Percentiles rank a stretch among this genome's conserved stretches.
phyloP scores from a whole-genome alignment of 2,329 filamentous ascomycete genomes.

The Penicillium freii region DNA sequence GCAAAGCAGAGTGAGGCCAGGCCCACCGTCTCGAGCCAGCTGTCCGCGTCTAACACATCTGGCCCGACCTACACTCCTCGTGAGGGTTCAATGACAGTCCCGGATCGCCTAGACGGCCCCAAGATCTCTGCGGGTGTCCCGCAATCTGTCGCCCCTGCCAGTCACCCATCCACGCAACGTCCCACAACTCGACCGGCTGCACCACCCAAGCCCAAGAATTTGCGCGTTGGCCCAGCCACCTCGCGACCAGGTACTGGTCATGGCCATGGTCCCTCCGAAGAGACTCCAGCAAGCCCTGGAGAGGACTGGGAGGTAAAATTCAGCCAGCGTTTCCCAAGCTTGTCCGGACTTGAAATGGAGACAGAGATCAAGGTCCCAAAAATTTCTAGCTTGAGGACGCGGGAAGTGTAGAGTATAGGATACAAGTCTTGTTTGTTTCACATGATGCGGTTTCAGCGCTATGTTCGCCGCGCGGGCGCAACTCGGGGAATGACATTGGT shows the following conservation, averaged over 20 bases:
- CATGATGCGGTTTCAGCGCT: conserved; percentile 19
- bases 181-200: conserved; percentile 50
- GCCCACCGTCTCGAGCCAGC: conserved; percentile 12
- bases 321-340: conserved; percentile 79
- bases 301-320: conserved; percentile 72
- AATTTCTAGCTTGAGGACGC: conserved; percentile 39
- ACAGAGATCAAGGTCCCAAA: conserved; percentile 54
- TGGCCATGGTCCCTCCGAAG: conserved; percentile 29
- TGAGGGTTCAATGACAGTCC: conserved; percentile 13
- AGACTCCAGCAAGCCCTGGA: conserved; percentile 25
- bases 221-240: conserved; percentile 48
- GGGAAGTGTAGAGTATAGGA: conserved; percentile 39
- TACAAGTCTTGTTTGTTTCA: conserved; percentile 13
- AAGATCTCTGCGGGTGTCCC: conserved; percentile 22
- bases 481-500: conserved; percentile 8
- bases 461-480: conserved; percentile 10
- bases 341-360: conserved; percentile 84
- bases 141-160: conserved; percentile 15
- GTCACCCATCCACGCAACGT: conserved; percentile 27
- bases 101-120: conserved; percentile 18
- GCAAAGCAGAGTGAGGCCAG: conserved; percentile 37
- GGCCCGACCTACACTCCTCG: conserved; percentile 21
- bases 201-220: conserved; percentile 61
- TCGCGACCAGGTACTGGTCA: conserved; percentile 23
- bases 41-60: conserved; percentile 24